Evolutionary conservation across 2,329 filamentous ascomycete genomes (phyloP), one percentile per base, ranked within the genome.

Genomic region (Zymoseptoria crescenta): DNA sequence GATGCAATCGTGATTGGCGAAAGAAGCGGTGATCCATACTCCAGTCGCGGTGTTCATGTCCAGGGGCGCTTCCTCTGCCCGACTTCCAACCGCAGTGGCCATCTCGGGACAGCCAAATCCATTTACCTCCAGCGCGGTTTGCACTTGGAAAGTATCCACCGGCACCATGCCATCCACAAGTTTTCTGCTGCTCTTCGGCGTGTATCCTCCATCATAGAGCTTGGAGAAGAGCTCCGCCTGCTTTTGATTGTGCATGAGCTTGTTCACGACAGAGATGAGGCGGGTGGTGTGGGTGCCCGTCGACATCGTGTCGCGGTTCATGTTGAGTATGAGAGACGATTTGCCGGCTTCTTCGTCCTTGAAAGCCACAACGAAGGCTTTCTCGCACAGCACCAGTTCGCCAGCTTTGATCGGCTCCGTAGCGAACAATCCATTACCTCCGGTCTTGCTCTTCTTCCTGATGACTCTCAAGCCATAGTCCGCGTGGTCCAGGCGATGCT

Each of bases 1-100:
- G 4, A 74, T 19, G 65, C 82, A 85, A 9, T 74, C 75, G 61
- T 84, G 81, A 59, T 85, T 84, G 62, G 82, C 76, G 57, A 74
- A 72, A 0, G 81, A 80, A 3, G 79, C 77, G 1, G 72, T 59
- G 2, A 71, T 58, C 80, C 81, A 85, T 10, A 83, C 57, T 0
- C 81, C 81, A n/a, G n/a, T n/a, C n/a, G n/a, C n/a, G n/a, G n/a
- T n/a, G n/a, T n/a, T n/a, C n/a, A n/a, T n/a, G n/a, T n/a, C n/a
- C n/a, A n/a, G n/a, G n/a, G n/a, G n/a, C n/a, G n/a, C n/a, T n/a
- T n/a, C n/a, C n/a, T n/a, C n/a, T n/a, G n/a, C n/a, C n/a, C n/a
- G n/a, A n/a, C n/a, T n/a, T n/a, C n/a, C n/a, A n/a, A n/a, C n/a
- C n/a, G 9, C 21, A 13, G 29, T 59, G 8, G 48, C 41, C 10